Base-by-base conservation (phyloP, 2,329 filamentous ascomycete genomes). In the Fonsecaea multimorphosa region DNA sequence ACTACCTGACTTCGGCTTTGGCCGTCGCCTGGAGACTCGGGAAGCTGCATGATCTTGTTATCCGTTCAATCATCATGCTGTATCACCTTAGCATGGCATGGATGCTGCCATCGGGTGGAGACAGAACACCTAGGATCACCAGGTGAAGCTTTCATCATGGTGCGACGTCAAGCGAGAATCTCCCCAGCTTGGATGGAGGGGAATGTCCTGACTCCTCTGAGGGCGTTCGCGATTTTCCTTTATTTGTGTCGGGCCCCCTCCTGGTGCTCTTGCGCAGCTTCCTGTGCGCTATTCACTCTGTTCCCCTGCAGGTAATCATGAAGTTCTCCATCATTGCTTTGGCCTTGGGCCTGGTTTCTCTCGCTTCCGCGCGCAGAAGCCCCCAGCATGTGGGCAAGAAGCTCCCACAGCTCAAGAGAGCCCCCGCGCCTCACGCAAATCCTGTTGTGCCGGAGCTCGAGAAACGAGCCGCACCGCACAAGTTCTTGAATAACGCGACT, bases 341-440 rank as follows among this genome's bases (percentile, higher is more conserved):
- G 64, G 61, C 64, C 38, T 27, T 64, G 61, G 58, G 67, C 61
- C 64, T 68, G 6, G 19, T 67, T 57, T 64, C 66, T 24, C 52
- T 66, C 51, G 52, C 54, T 55, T 66, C 66, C 19, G 63, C 69
- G 22, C 59, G 61, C 12, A 63, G 71, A 61, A 70, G 67, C 38
- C 34, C 58, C 31, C 65, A 67, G 59, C 71, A 72, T 69, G 69
- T 72, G 29, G 71, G 71, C 44, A 70, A 69, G 63, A 66, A 64
- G 32, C 58, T 68, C 24, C 69, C 66, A 52, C 59, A 70, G 38
- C 22, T 65, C 32, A 63, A 64, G 61, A 65, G 63, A 51, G 55
- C 40, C 24, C 34, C 63, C 3, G 55, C 69, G 8, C 59, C 64
- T 44, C 56, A 56, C 38, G 49, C 61, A 29, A 29, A 40, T 55